A percentile compares a stretch with the other conserved stretches of the same genome.
phyloP scores from a whole-genome alignment of 441 rosid species.

The Adansonia rubrostipa region DNA sequence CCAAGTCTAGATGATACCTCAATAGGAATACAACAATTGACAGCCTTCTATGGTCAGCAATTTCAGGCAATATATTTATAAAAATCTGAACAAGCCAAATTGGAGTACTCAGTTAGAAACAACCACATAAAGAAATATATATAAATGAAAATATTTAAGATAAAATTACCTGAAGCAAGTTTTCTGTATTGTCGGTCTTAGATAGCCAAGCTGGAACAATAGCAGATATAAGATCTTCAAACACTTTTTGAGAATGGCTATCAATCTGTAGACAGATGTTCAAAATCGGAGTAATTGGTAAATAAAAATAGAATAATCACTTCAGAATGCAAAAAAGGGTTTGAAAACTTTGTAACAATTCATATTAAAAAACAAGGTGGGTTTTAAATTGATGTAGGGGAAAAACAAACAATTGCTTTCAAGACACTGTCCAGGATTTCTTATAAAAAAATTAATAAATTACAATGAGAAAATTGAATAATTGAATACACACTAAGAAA shows the following conservation, averaged over 20 bases:
- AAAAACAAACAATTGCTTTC: neutral
- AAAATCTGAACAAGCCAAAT: constrained; percentile 65
- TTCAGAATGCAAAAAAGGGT: constrained; percentile 3
- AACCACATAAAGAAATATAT: constrained; percentile 11
- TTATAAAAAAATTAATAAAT: neutral
- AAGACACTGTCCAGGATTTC: constrained; percentile 8
- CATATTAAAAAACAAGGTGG: neutral
- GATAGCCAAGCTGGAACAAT: constrained; percentile 90
- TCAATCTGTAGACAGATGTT: constrained; percentile 58
- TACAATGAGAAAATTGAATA: constrained; percentile 9
- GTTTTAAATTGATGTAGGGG: constrained; percentile 15
- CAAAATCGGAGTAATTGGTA: constrained; percentile 29
- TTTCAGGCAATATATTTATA: constrained; percentile 76
- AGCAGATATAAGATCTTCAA: constrained; percentile 83
- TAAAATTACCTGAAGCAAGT: constrained; percentile 72
- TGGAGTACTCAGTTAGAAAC: constrained; percentile 23
- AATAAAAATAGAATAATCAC: neutral
- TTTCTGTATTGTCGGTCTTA: constrained; percentile 55
- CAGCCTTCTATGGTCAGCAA: constrained; percentile 83
- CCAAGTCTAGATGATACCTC: constrained; percentile 54
- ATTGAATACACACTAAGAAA: constrained; percentile 14
- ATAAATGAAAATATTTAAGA: constrained; percentile 21
- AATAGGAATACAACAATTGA: constrained; percentile 74
- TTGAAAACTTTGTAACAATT: constrained; percentile 8
- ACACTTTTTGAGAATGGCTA: constrained; percentile 72